These are phyloP conservation scores for Calonectria multiphialidica DNA, from an alignment of 2,329 filamentous ascomycete genomes.

Conservation along the genomic window DNA sequence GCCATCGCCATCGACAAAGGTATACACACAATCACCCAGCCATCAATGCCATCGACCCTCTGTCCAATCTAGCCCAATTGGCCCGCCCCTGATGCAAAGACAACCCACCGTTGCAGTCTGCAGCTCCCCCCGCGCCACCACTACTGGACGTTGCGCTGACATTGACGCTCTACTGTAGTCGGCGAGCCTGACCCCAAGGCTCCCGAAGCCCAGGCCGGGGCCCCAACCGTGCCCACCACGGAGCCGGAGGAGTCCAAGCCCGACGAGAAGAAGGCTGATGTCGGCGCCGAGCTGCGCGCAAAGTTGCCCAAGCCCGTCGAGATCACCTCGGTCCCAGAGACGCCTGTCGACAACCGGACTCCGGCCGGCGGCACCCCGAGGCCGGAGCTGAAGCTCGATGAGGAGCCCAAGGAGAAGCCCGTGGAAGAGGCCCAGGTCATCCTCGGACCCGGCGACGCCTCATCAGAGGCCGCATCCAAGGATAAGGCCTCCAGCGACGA, in stretches of 20 bases:
- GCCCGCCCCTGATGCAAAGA: conserved; percentile 11
- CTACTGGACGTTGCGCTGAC: conserved; percentile 19
- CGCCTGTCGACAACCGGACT: conserved; percentile 49
- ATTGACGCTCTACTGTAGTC: conserved; percentile 40
- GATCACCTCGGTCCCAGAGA: conserved; percentile 51
- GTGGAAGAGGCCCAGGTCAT: conserved; percentile 41
- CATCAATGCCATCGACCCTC: conserved; percentile 23
- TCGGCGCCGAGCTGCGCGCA: conserved; percentile 31
- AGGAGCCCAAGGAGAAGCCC: conserved; percentile 45
- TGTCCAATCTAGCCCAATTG: conserved; percentile 34
- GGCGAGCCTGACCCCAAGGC: conserved; percentile 45
- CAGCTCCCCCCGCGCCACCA: neutral
- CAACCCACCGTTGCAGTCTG: neutral
- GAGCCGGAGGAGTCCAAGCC: conserved; percentile 38
- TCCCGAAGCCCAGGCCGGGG: conserved; percentile 44
- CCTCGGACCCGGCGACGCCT: conserved; percentile 39
- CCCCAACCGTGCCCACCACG: conserved; percentile 42
- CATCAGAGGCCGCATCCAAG: conserved; percentile 35
- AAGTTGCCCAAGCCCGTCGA: conserved; percentile 50
- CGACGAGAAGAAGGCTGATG: conserved; percentile 37
- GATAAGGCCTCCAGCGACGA: conserved; percentile 31
- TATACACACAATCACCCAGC: conserved; percentile 38
- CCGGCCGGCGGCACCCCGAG: conserved; percentile 51
- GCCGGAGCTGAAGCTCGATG: conserved; percentile 49
- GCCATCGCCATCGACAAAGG: conserved; percentile 52